Evolutionary conservation across 192 early-diverging fungal genomes (phyloP), one percentile per base, ranked within the genome.

Genomic region (Physocladia obscura): DNA sequence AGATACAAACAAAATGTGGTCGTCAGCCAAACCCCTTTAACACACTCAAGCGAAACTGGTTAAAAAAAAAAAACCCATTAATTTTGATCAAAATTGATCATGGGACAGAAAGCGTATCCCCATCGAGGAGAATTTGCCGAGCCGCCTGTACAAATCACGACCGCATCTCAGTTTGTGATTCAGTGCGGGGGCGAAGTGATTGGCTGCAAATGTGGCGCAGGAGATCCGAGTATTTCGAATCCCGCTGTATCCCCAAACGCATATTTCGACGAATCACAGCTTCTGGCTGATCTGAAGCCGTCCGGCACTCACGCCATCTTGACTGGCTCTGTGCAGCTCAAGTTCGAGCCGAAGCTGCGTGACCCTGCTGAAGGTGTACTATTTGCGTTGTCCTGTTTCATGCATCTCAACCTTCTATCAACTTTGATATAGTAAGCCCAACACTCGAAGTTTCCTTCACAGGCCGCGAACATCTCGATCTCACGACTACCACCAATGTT

Each of bases 321-420:
- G 38, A 22, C 13, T 5, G 59, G 59, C 17, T 40, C 29, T 26
- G 26, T 62, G 11, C 4, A 5, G 19, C 27, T 65, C 21, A 15
- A 4, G 19, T 65, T 65, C 30, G 62, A 65, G 35, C 62, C 62
- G 19, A 62, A 62, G 26, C 38, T 62, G 34, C 26, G 36, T 8
- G 59, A 62, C 36, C 38, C 40, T 44, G 37, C 6, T 8, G n/a
- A 22, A 54, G 52, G 52, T 54, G 11, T 54, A n/a, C n/a, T n/a
- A n/a, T 47, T 11, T 47, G n/a, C 44, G n/a, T 47, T 47, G n/a
- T 11, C 44, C 11, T 13, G 11, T 13, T n/a, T 47, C 44, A 47
- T 13, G n/a, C 11, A 11, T 47, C 11, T 13, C 44, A 47, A 47
- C 44, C 44, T n/a, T n/a, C n/a, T n/a, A 47, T 13, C 8, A 19